phyloP scores from a whole-genome alignment of 1,139 yeast genomes.

The Schizosaccharomyces versatilis region DNA sequence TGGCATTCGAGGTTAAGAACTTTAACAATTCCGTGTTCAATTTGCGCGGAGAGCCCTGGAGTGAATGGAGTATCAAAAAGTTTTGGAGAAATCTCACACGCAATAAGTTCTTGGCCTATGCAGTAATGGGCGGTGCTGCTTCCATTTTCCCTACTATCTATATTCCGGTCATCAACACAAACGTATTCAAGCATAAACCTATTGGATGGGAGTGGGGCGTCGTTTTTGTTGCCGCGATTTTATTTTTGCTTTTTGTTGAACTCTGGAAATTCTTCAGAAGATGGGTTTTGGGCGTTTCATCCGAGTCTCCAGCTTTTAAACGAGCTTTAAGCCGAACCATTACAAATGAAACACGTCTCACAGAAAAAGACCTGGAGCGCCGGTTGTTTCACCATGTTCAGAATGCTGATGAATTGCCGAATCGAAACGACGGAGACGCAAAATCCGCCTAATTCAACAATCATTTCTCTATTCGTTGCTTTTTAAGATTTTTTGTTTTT shows the following conservation, averaged over 20 bases:
- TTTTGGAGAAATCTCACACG: conserved; percentile 39
- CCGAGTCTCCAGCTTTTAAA: neutral
- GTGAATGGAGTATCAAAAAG: conserved; percentile 7
- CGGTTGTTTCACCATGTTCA: neutral
- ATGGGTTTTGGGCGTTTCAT: neutral
- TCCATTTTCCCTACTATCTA: conserved; percentile 67
- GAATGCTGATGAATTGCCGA: neutral
- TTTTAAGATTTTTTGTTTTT: too few relatives aligned
- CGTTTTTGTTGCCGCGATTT: conserved; percentile 38
- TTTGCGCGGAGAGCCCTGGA: conserved; percentile 19
- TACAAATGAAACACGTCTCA: neutral
- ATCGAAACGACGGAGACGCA: too few relatives aligned
- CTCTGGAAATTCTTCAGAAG: conserved; percentile 12
- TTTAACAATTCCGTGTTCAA: conserved; percentile 26
- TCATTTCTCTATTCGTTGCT: too few relatives aligned
- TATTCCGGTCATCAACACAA: conserved; percentile 64
- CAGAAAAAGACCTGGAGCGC: neutral
- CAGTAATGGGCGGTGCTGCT: conserved; percentile 46
- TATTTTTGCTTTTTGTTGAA: conserved; percentile 12
- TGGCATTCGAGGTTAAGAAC: conserved; percentile 84
- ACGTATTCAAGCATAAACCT: conserved; percentile 54
- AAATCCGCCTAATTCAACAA: too few relatives aligned
- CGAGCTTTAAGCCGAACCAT: neutral
- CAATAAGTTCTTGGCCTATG: conserved; percentile 67
- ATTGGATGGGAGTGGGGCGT: conserved; percentile 74